A percentile compares a stretch with the other conserved stretches of the same genome.
Conservation (phyloP, 1,284 basidiomycete species). For the Rhodofomes roseus region DNA sequence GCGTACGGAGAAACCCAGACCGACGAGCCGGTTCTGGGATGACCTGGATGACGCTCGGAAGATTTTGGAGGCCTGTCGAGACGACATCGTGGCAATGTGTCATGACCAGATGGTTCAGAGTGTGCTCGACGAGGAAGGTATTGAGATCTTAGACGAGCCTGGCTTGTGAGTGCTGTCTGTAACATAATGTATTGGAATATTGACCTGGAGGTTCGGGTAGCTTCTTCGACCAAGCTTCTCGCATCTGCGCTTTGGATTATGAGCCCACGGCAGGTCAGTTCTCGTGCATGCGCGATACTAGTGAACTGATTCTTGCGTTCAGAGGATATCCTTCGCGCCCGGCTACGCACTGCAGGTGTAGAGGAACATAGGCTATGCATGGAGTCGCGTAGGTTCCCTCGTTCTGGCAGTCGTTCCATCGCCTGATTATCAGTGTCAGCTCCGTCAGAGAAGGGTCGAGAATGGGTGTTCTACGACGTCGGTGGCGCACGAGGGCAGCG, state of each 20-base stretch:
- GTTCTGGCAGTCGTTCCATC: not conserved
- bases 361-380: slow-evolving; percentile 56
- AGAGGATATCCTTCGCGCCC: slow-evolving; percentile 63
- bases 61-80: slow-evolving; percentile 50
- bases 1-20: slow-evolving; percentile 4
- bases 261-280: slow-evolving; percentile 43
- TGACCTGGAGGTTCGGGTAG: slow-evolving; percentile 27
- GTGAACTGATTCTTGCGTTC: not conserved
- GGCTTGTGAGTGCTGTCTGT: slow-evolving; percentile 46
- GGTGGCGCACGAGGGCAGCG: slow-evolving; percentile 54
- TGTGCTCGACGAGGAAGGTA: slow-evolving; percentile 36
- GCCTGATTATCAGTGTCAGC: slow-evolving; percentile 1
- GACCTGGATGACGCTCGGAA: slow-evolving; percentile 40
- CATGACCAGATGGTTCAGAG: slow-evolving; percentile 38
- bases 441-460: slow-evolving; percentile 34
- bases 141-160: slow-evolving; percentile 50
- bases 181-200: not conserved
- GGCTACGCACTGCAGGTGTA: slow-evolving; percentile 60
- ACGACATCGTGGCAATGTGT: slow-evolving; percentile 55
- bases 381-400: slow-evolving; percentile 38
- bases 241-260: slow-evolving; percentile 49
- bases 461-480: slow-evolving; percentile 63
- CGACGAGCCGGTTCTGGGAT: slow-evolving; percentile 15
- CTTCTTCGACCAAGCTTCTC: slow-evolving; percentile 51
- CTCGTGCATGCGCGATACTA: not conserved